A percentile compares a stretch with the other conserved stretches of the same genome.
These are phyloP conservation scores for Nannochloris sp. DNA, from an alignment of 139 green algal genomes.

Conservation along the genomic window DNA sequence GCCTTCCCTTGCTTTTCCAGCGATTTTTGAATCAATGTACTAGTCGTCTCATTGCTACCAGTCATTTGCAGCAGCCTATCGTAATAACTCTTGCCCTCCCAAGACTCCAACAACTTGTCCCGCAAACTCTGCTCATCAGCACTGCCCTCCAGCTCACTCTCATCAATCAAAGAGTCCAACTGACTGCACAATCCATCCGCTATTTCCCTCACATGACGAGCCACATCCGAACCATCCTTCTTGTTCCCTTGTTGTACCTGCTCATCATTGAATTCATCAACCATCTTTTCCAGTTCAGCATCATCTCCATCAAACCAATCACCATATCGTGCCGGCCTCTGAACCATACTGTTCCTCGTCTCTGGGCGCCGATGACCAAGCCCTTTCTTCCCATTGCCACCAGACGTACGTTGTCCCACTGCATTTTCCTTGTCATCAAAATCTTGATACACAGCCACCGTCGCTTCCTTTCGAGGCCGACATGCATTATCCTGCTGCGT, in stretches of 20 bases:
- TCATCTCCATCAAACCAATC: slow-evolving; percentile 25
- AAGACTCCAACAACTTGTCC: slow-evolving; percentile 25
- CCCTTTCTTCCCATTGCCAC: not conserved
- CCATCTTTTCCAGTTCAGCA: slow-evolving; percentile 16
- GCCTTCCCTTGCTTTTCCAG: not conserved
- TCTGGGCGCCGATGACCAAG: not conserved
- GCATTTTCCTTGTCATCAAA: not conserved
- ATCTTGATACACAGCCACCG: not conserved
- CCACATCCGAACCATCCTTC: not conserved
- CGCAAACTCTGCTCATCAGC: slow-evolving; percentile 2
- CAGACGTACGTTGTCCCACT: too few species aligned
- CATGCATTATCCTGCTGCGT: not conserved
- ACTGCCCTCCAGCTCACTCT: not conserved
- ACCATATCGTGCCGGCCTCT: slow-evolving; percentile 15
- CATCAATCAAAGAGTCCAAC: slow-evolving; percentile 21
- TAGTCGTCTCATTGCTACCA: not conserved
- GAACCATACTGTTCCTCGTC: slow-evolving; percentile 3
- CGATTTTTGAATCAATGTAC: not conserved
- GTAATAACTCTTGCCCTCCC: slow-evolving; percentile 22
- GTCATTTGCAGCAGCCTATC: slow-evolving; percentile 11
- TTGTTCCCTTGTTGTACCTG: not conserved
- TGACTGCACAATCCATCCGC: slow-evolving; percentile 14
- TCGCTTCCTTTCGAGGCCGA: slow-evolving; percentile 9
- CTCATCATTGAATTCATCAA: slow-evolving; percentile 11
- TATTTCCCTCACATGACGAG: slow-evolving; percentile 15